Evolutionary conservation across 306 rosid species (phyloP), one percentile per base, ranked within the genome.

Genomic region (Quercus rubra): DNA sequence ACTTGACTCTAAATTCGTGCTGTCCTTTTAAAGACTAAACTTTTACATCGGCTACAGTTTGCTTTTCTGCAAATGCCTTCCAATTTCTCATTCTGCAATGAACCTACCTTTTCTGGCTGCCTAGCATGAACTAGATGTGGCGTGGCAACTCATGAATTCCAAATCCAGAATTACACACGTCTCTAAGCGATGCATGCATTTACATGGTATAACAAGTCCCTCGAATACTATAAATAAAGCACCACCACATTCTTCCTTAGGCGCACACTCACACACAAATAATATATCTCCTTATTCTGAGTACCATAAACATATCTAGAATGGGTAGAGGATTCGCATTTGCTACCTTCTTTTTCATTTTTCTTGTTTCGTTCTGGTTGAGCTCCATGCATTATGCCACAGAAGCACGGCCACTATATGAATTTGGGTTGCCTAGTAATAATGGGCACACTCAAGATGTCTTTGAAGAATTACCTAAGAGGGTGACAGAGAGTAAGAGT

Each of bases 371-470:
- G 57, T 76, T 71, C 27, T 71, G 78, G 70, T 21, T 78, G 10
- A 55, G 63, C 81, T 70, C 73, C 49, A 52, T 15, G 23, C 61
- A 58, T 62, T 1, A 58, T 13, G 30, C 13, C 12, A 19, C 55
- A 86, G 75, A 67, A 72, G 81, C 91, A 59, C 74, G 89, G 51
- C 82, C 86, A 69, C 54, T 85, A 1, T 84, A 77, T 74, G 71
- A 74, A 19, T 70, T 71, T 31, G 78, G 76, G 68, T 27, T 75
- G 25, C 73, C 51, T 61, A 56, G 9, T 13, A 67, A 55, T 58
- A 12, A 25, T 21, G 27, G 66, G 77, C 78, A 55, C 18, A 58
- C 15, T 19, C 46, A 52, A 6, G 69, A 14, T 43, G 59, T 18
- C 68, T 11, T 76, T 49, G 6, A 76, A 35, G 61, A 83, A 31